Evolutionary conservation across 495 filamentous ascomycete genomes (phyloP), one percentile per base, ranked within the genome.

Genomic region (Tuber umbilicatum): DNA sequence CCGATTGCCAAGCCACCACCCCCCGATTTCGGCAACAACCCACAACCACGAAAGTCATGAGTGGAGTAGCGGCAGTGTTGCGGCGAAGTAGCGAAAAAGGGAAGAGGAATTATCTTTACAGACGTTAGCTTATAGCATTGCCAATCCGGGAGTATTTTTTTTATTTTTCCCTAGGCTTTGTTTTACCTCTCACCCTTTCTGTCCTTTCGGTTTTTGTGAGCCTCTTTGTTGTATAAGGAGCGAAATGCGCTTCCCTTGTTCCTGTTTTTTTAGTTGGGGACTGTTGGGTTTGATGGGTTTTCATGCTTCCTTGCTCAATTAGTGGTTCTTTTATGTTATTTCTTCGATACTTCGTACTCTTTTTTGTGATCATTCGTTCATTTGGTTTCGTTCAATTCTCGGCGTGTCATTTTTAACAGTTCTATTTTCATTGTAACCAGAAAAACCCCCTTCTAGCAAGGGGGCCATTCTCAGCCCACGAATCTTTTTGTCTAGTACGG

Each of bases 1-100:
- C 91, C 89, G 83, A 94, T 94, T 85, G 85, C 86, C 80, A 77
- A 90, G n/a, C 81, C 81, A 64, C 81, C 81, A 67, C 81, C 81
- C 5, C 79, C 79, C 70, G 81, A 82, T 74, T 82, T 82, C 55
- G 80, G 80, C 45, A 70, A 72, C 68, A 78, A 69, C 27, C 78
- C 73, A 50, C n/a, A n/a, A n/a, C 74, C 77, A 72, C 77, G 77
- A 74, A 79, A 79, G 69, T 38, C 70, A 72, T 47, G 45, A 74
- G 55, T 64, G n/a, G 23, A 17, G 27, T 31, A 31, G n/a, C 10
- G 55, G 16, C 55, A 31, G 27, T 10, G n/a, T 16, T 64, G 55
- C 55, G 55, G n/a, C 27, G 55, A 64, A 64, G 55, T 64, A 64
- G 31, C 55, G 55, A 19, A 64, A 64, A 35, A 35, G 55, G 27